Evolutionary conservation across 768 basidiomycete genomes (phyloP).

Genomic region (Lanmaoa pseudosensibilis): DNA sequence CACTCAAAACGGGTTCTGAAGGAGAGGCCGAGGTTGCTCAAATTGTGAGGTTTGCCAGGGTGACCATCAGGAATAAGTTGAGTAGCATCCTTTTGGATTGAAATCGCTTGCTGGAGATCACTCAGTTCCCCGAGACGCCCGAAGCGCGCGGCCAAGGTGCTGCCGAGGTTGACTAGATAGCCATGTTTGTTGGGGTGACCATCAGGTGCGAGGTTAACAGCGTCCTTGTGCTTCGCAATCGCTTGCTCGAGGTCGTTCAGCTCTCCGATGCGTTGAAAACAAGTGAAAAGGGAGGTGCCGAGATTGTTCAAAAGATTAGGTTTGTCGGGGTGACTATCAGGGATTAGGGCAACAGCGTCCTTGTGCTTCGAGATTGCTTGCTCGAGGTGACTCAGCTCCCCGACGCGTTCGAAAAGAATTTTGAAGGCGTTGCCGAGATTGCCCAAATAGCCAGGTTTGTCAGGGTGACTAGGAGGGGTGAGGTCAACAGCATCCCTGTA

Average conservation of each 20-base stretch:
- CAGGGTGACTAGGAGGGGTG: neutral
- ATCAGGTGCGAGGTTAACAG: neutral
- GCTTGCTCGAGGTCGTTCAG: conserved; percentile 1
- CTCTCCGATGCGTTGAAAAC: conserved; percentile 1
- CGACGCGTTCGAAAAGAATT: neutral
- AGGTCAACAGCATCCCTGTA: neutral
- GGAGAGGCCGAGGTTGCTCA: no score
- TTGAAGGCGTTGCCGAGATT: neutral
- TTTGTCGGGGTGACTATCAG: neutral
- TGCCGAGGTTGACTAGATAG: neutral
- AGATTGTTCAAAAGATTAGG: neutral
- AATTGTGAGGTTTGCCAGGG: neutral
- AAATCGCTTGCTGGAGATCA: neutral
- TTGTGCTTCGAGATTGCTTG: neutral
- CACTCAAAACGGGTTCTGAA: neutral
- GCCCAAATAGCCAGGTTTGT: neutral
- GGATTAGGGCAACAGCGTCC: neutral
- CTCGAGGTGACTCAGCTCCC: conserved; percentile 3
- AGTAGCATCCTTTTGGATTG: neutral
- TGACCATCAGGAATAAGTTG: neutral
- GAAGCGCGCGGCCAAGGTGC: neutral
- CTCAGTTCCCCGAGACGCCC: neutral
- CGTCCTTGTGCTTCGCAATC: neutral
- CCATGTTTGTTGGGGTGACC: neutral
- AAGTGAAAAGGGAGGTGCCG: neutral